phyloP scores from a whole-genome alignment of 371 early-diverging fungal genomes.

The Sporodiniella umbellata region DNA sequence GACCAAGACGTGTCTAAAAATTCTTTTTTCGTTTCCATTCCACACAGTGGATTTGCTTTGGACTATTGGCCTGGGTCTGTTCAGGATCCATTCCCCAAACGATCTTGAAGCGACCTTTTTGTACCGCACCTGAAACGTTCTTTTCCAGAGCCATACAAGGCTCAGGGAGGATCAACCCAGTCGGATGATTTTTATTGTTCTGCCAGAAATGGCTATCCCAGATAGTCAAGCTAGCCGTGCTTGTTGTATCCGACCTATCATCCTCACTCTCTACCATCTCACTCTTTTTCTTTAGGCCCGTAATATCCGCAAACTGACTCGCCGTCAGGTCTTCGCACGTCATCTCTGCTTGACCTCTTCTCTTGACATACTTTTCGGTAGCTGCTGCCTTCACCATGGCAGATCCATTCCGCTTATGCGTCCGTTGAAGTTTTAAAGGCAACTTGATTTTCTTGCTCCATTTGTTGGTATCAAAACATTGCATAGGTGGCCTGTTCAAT shows the following conservation, averaged over 20 bases:
- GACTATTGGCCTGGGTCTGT: not conserved
- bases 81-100: conserved; percentile 29
- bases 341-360: conserved; percentile 2
- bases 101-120: conserved; percentile 43
- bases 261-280: conserved; percentile 1
- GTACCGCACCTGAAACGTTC: conserved; percentile 21
- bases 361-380: conserved; percentile 20
- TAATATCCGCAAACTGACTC: conserved; percentile 21
- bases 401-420: conserved; percentile 16
- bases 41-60: conserved; percentile 10
- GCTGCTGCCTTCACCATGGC: conserved; percentile 25
- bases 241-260: conserved; percentile 3
- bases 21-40: conserved; percentile 25
- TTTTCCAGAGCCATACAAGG: conserved; percentile 1
- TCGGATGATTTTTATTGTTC: not conserved
- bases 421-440: conserved; percentile 10
- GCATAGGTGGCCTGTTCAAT: not conserved
- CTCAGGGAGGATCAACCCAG: not conserved
- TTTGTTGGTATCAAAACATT: conserved; percentile 13
- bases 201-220: conserved; percentile 31
- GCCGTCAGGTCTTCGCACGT: conserved; percentile 25
- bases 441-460: conserved; percentile 18
- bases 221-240: conserved; percentile 7
- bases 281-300: conserved; percentile 19
- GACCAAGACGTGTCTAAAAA: not conserved